phyloP scores from a whole-genome alignment of 129 eudicot species.

The Pittosporum tobira region DNA sequence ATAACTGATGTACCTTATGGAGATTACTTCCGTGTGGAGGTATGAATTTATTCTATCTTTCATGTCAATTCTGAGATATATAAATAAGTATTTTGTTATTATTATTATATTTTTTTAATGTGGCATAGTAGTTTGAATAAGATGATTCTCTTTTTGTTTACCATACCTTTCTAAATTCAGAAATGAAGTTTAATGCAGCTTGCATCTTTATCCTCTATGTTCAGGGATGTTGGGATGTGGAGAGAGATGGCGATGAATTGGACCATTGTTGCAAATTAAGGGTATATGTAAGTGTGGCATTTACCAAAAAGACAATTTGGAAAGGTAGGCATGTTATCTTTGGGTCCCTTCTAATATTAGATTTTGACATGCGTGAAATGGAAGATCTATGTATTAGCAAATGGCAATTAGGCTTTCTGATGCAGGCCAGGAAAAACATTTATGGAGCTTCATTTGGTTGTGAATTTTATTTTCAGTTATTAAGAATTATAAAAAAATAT shows the following conservation, averaged over 20 bases:
- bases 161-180: not conserved
- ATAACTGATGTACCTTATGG: constrained; percentile 87
- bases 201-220: not conserved
- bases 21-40: constrained; percentile 94
- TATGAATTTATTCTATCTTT: constrained; percentile 16
- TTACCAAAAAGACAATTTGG: constrained; percentile 81
- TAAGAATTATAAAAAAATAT: no score
- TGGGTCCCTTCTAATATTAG: not conserved
- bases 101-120: no score
- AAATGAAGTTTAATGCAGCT: not conserved
- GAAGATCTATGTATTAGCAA: not conserved
- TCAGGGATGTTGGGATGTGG: constrained; percentile 89
- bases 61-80: no score
- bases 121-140: not conserved
- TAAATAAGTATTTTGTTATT: no score
- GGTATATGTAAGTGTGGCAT: constrained; percentile 68
- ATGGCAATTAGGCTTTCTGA: not conserved
- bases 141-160: not conserved
- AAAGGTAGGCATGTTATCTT: constrained; percentile 47
- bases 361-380: not conserved
- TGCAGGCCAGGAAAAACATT: no score
- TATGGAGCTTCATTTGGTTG: no score
- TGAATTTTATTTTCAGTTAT: no score
- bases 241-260: constrained; percentile 30
- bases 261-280: constrained; percentile 41